These are phyloP conservation scores for Candida montana DNA, from an alignment of 805 yeast genomes.

Conservation along the genomic window DNA sequence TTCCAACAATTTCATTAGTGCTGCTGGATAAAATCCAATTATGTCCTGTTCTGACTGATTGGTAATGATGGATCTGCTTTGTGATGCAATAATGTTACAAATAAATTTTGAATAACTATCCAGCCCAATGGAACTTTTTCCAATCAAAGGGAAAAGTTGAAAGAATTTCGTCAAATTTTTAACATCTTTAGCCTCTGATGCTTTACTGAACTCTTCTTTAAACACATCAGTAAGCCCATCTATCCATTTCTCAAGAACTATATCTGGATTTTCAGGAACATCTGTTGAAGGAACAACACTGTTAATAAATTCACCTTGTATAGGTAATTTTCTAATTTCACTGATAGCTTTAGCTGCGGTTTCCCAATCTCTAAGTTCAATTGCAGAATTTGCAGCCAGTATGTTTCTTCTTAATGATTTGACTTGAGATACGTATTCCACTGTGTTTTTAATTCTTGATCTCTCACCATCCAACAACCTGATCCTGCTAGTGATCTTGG, in stretches of 20 bases:
- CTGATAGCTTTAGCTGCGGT: conserved; percentile 69
- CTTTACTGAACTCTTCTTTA: conserved; percentile 56
- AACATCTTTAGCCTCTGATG: conserved; percentile 63
- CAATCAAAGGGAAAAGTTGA: conserved; percentile 82
- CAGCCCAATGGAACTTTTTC: conserved; percentile 65
- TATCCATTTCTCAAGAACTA: conserved; percentile 53
- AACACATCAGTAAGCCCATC: conserved; percentile 53
- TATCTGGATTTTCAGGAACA: conserved; percentile 71
- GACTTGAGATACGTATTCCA: conserved; percentile 59
- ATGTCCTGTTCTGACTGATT: conserved; percentile 34
- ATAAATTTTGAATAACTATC: conserved; percentile 81
- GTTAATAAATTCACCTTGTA: conserved; percentile 67
- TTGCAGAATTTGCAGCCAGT: conserved; percentile 59
- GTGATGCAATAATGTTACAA: conserved; percentile 76
- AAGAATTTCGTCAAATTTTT: conserved; percentile 71
- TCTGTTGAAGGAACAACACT: conserved; percentile 83
- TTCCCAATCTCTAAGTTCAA: conserved; percentile 65
- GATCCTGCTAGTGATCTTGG: conserved; percentile 62
- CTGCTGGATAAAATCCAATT: conserved; percentile 53
- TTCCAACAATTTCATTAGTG: conserved; percentile 68
- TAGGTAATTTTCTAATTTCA: conserved; percentile 49
- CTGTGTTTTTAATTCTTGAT: conserved; percentile 54
- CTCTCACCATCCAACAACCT: conserved; percentile 67
- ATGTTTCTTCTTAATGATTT: conserved; percentile 63
- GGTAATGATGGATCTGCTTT: conserved; percentile 62